Evolutionary conservation across 1,284 basidiomycete genomes (phyloP), one percentile per base, ranked within the genome.

Genomic region (Moesziomyces antarcticus): DNA sequence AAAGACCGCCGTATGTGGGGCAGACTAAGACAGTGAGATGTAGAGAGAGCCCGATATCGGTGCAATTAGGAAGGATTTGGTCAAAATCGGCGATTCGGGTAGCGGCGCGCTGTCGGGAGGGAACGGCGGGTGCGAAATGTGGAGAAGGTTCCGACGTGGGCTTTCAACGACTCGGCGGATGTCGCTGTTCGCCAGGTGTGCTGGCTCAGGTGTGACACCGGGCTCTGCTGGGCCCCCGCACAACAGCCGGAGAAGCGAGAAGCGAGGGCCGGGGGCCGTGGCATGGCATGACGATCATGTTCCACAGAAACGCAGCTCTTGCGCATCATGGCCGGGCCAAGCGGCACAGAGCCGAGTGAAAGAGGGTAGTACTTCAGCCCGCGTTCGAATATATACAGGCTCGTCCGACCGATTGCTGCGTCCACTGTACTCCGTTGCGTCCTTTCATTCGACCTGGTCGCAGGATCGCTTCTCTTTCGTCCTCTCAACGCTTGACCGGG

Each of bases 111-210:
- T 16, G 37, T 50, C 56, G 56, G 56, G 25, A 40, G 41, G 35
- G 56, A 50, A 50, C 56, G 56, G 56, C 11, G 21, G 21, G 30
- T 40, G 6, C 14, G 7, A 14, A 18, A 40, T 40, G 55, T 56
- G 55, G 55, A 56, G 48, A 33, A 43, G 16, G 37, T 10, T 25
- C 7, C 25, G 20, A 2, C 1, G 13, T 25, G 1, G 30, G 56
- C 56, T 57, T 57, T 57, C 56, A 57, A 56, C 54, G 3, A 13
- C 11, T 9, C 7, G 37, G 3, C 16, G 37, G 37, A 18, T 6
- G 37, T 33, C 13, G 30, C 30, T 13, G 30, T 33, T 33, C 30
- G 30, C 30, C 30, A 33, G 4, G 30, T 4, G 10, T 10, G 30
- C 30, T 33, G 11, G 30, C 30, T 10, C 10, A 33, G 30, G 30